Evolutionary conservation across 352 stramenopile genomes (phyloP).

Genomic region (Pythium sukuiense): DNA sequence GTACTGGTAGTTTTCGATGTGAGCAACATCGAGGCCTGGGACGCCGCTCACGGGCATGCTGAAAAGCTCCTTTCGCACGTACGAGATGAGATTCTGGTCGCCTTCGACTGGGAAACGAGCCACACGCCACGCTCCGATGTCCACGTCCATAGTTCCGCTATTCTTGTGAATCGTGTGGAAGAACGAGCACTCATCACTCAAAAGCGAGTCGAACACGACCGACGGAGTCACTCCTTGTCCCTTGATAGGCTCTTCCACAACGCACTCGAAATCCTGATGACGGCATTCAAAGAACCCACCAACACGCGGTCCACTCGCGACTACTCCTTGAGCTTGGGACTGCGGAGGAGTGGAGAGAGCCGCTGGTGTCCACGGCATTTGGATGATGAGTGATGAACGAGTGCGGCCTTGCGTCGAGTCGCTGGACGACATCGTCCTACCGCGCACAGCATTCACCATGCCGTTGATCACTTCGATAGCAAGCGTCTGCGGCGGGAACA

Average conservation of each 20-base stretch:
- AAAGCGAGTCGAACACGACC: conserved; percentile 55
- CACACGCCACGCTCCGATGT: conserved; percentile 55
- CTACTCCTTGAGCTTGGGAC: conserved; percentile 3
- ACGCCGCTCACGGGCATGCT: conserved; percentile 55
- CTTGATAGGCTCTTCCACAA: conserved; percentile 46
- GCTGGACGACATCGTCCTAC: conserved; percentile 27
- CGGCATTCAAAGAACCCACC: conserved; percentile 52
- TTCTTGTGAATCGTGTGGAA: conserved; percentile 36
- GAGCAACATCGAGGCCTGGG: conserved; percentile 41
- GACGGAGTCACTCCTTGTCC: conserved; percentile 39
- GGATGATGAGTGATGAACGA: conserved; percentile 33
- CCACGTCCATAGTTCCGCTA: conserved; percentile 59
- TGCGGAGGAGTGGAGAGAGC: background rate
- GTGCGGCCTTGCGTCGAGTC: conserved; percentile 23
- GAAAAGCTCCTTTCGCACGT: conserved; percentile 58
- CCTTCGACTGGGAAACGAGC: conserved; percentile 13
- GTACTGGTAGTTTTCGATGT: conserved; percentile 66
- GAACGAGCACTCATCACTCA: conserved; percentile 61
- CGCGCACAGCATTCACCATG: conserved; percentile 40
- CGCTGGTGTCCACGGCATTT: conserved; percentile 44
- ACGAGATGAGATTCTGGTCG: conserved; percentile 4
- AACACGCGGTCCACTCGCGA: conserved; percentile 25
- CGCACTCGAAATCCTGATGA: conserved; percentile 40
- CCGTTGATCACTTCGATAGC: conserved; percentile 56
- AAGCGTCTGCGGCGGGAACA: conserved; percentile 36